phyloP scores from a whole-genome alignment of 768 basidiomycete genomes.

The Boletellus ananiceps region DNA sequence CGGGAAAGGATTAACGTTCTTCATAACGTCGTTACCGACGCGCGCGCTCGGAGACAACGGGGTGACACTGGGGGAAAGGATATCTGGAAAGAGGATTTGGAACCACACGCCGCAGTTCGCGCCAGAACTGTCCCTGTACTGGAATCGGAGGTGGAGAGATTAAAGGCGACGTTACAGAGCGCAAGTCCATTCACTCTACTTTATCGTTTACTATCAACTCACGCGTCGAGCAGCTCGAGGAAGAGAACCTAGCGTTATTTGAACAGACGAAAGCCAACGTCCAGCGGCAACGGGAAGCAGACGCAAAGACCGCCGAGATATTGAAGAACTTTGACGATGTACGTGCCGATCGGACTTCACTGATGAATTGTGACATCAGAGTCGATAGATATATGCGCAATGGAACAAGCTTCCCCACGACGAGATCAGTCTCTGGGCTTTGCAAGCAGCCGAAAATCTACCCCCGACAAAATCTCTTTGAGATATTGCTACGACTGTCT shows the following conservation, averaged over 20 bases:
- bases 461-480: conserved; percentile 24
- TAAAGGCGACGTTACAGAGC: conserved; percentile 35
- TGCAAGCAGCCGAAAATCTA: conserved; percentile 36
- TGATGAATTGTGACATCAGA: conserved; percentile 6
- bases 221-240: conserved; percentile 44
- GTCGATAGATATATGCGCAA: conserved; percentile 39
- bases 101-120: conserved; percentile 57
- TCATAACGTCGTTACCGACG: conserved; percentile 66
- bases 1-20: conserved; percentile 67
- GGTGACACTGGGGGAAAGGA: conserved; percentile 44
- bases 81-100: conserved; percentile 60
- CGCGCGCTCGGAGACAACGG: conserved; percentile 48
- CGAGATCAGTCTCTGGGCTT: conserved; percentile 52
- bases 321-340: conserved; percentile 56
- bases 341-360: conserved; percentile 8
- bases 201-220: not conserved
- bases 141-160: conserved; percentile 36
- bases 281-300: conserved; percentile 40
- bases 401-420: conserved; percentile 58
- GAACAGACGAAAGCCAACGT: conserved; percentile 47
- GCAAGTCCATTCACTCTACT: conserved; percentile 21
- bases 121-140: conserved; percentile 63
- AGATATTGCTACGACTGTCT: no score
- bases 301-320: conserved; percentile 42
- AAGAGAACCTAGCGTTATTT: conserved; percentile 47